phyloP scores from a whole-genome alignment of 1,284 basidiomycete genomes.

The Apiotrichum gamsii region DNA sequence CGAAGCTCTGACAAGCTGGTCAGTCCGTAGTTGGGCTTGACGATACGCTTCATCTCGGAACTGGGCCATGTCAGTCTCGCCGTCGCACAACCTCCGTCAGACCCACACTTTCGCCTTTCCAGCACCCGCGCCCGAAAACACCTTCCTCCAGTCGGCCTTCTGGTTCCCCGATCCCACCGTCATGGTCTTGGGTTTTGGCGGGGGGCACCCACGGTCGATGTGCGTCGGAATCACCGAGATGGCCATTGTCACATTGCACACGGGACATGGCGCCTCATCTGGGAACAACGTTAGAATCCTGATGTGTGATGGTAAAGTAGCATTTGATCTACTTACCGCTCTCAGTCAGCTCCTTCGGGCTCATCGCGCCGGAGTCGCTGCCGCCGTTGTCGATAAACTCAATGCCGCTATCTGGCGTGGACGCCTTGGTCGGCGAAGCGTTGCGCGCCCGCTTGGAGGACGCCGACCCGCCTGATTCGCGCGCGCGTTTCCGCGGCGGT shows the following conservation, averaged over 20 bases:
- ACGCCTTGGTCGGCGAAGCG: slow-evolving; percentile 11
- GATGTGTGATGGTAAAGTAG: background rate
- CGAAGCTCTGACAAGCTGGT: slow-evolving; percentile 35
- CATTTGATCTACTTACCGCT: too few species aligned
- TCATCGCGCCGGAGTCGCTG: too few species aligned
- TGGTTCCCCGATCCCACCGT: slow-evolving; percentile 25
- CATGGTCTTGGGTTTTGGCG: slow-evolving; percentile 20
- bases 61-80: too few species aligned
- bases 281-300: slow-evolving; percentile 4
- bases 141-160: slow-evolving; percentile 43
- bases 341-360: slow-evolving; percentile 24
- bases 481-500: slow-evolving; percentile 5
- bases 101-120: slow-evolving; percentile 17
- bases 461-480: background rate
- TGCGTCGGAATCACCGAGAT: slow-evolving; percentile 38
- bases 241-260: slow-evolving; percentile 33
- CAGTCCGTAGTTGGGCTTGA: slow-evolving; percentile 45
- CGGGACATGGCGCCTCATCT: slow-evolving; percentile 41
- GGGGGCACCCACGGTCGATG: slow-evolving; percentile 43
- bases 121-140: slow-evolving; percentile 35
- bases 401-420: slow-evolving; percentile 3
- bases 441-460: slow-evolving; percentile 1
- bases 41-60: slow-evolving; percentile 36
- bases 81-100: background rate
- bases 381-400: slow-evolving; percentile 3